Evolutionary conservation across 2,329 filamentous ascomycete species (phyloP), one percentile per base, ranked within the genome.

Genomic region (Chaetomiaceae sp.): DNA sequence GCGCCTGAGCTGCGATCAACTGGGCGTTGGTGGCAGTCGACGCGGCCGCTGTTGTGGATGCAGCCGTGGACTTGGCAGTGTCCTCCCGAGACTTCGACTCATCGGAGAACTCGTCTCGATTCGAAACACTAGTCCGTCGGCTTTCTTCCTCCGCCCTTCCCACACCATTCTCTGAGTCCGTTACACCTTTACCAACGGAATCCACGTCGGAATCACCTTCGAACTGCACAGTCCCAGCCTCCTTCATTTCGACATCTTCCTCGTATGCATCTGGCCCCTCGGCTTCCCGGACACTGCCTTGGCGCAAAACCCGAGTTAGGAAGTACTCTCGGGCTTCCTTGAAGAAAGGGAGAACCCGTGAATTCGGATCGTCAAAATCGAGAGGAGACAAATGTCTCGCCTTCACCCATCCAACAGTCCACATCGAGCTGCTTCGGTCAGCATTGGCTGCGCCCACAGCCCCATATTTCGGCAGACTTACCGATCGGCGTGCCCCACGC

Each of bases 401-500:
- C n/a, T 51, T 50, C 2, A 62, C 48, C 63, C 63, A 66, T 16
- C 61, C 63, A 5, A 64, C 48, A 13, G 10, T 11, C 46, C 40
- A 57, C 18, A 11, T 40, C 3, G 21, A 32, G 20, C 33, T 40
- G 23, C 30, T 43, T 41, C 30, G 16, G 37, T 50, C 14, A 54
- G 27, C 16, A n/a, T n/a, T n/a, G n/a, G n/a, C n/a, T n/a, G n/a
- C n/a, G n/a, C n/a, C n/a, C n/a, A n/a, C n/a, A n/a, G n/a, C n/a
- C n/a, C n/a, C n/a, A n/a, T n/a, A n/a, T 8, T 18, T 2, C 3
- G n/a, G 9, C 33, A 48, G 30, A 61, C 62, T 30, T 61, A 65
- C 50, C 52, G 57, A 0, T 53, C 46, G 18, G 56, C 46, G 44
- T 71, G 68, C 33, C 73, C 71, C 30, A 71, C 70, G 53, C 69